phyloP scores from a whole-genome alignment of 2,329 filamentous ascomycete genomes.

The Colletotrichum somersetense region DNA sequence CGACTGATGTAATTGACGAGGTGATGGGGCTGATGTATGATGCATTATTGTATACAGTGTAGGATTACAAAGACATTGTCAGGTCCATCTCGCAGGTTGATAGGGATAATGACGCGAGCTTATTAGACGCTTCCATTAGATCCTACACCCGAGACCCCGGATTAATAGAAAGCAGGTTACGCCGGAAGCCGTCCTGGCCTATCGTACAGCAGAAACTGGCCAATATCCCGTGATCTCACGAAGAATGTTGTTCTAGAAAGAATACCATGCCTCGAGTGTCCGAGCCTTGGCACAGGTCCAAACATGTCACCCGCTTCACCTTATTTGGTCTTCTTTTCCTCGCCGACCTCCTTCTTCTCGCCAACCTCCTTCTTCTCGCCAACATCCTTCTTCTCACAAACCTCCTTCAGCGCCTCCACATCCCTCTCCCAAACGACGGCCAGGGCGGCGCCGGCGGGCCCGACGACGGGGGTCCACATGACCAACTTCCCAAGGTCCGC shows the following conservation, averaged over 20 bases:
- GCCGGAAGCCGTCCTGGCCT: not conserved
- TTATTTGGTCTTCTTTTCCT: conserved; percentile 15
- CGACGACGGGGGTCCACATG: conserved; percentile 34
- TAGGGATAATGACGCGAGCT: not conserved
- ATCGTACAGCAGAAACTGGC: not conserved
- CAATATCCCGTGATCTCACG: not conserved
- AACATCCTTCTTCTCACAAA: not conserved
- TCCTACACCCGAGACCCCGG: no score
- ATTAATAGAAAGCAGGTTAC: not conserved
- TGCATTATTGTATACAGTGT: not conserved
- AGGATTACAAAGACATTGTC: not conserved
- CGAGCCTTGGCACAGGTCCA: not conserved
- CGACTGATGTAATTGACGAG: not conserved
- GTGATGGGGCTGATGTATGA: not conserved
- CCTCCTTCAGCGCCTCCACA: conserved; percentile 12
- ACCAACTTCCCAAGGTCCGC: conserved; percentile 19
- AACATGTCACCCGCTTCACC: not conserved
- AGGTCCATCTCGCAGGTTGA: no score
- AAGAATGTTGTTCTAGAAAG: not conserved
- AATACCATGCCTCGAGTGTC: not conserved
- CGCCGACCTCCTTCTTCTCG: not conserved
- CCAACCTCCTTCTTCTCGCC: not conserved
- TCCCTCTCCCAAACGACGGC: conserved; percentile 44
- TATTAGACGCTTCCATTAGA: not conserved
- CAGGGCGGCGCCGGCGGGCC: conserved; percentile 42